Percentiles rank a stretch among this genome's conserved stretches.
phyloP scores from a whole-genome alignment of 768 basidiomycete genomes.

The Tricholoma terreum region DNA sequence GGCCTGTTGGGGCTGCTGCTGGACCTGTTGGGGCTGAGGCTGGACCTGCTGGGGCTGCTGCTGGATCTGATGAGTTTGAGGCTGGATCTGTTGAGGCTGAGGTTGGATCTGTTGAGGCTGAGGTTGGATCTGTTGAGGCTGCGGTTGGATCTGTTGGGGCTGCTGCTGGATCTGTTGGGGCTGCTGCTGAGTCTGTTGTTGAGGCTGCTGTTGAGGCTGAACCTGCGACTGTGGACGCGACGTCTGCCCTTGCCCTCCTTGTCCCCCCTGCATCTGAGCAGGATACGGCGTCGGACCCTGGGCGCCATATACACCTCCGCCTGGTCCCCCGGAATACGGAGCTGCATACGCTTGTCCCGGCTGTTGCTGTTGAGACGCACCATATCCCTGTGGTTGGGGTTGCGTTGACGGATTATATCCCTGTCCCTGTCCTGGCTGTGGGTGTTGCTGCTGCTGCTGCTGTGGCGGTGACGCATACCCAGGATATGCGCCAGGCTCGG shows the following conservation, averaged over 20 bases:
- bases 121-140: constrained; percentile 19
- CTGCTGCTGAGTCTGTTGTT: constrained; percentile 4
- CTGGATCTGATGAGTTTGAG: constrained; percentile 9
- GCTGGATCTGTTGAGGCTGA: constrained; percentile 21
- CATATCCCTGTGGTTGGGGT: constrained; percentile 23
- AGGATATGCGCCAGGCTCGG: constrained; percentile 1
- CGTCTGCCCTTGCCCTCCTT: constrained; percentile 9
- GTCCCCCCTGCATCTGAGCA: constrained; percentile 25
- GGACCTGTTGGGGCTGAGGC: constrained; percentile 15
- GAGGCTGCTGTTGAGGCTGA: constrained; percentile 22
- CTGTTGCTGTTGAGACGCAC: constrained; percentile 13
- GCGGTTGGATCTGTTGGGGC: constrained; percentile 18
- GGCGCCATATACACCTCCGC: constrained; percentile 32
- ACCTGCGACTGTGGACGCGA: constrained; percentile 10
- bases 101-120: constrained; percentile 21
- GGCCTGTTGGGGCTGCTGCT: constrained; percentile 1
- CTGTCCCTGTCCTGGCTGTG: neutral
- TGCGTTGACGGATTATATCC: constrained; percentile 13
- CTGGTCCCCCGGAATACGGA: constrained; percentile 29
- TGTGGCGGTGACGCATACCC: neutral
- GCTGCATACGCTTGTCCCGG: constrained; percentile 17
- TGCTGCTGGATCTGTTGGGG: constrained; percentile 4
- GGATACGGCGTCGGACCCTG: constrained; percentile 41
- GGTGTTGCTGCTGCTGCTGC: neutral
- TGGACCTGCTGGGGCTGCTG: constrained; percentile 20